These are phyloP conservation scores for Logfia minima DNA, from an alignment of 129 eudicot species.

Conservation along the genomic window DNA sequence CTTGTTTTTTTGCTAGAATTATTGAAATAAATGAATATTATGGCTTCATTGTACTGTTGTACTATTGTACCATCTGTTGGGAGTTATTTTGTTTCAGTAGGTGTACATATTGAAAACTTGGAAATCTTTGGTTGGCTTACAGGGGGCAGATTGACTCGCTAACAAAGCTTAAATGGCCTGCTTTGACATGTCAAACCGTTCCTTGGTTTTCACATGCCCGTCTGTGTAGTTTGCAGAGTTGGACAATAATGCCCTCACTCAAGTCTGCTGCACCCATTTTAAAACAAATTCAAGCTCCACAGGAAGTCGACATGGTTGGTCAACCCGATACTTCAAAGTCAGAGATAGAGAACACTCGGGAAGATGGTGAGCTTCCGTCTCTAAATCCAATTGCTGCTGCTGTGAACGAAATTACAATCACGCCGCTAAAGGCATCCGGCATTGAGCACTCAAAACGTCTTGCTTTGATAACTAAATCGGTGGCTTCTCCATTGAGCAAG, in stretches of 20 bases:
- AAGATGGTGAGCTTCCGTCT: conserved; percentile 98
- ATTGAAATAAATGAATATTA: conserved; percentile 20
- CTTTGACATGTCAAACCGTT: conserved; percentile 61
- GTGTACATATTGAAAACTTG: conserved; percentile 34
- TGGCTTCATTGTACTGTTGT: conserved; percentile 5
- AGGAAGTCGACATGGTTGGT: conserved; percentile 34
- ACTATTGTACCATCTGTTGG: conserved; percentile 1
- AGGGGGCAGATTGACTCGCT: conserved; percentile 88
- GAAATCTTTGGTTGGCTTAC: conserved; percentile 62
- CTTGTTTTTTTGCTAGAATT: conserved; percentile 24
- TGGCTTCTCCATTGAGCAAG: conserved; percentile 57
- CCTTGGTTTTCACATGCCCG: conserved; percentile 85
- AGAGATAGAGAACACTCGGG: conserved; percentile 52
- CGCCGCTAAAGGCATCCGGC: conserved; percentile 57
- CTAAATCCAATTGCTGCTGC: conserved; percentile 35
- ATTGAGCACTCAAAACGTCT: conserved; percentile 56
- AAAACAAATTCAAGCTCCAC: conserved; percentile 47
- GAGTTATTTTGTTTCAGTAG: conserved; percentile 11
- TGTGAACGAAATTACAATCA: conserved; percentile 36
- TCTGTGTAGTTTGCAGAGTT: conserved; percentile 62
- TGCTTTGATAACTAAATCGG: conserved; percentile 59
- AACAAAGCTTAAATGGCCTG: conserved; percentile 80
- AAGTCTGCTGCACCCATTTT: conserved; percentile 33
- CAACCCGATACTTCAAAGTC: conserved; percentile 51
- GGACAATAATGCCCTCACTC: conserved; percentile 47